These are phyloP conservation scores for Sporisorium exsertum DNA, from an alignment of 1,284 basidiomycete genomes.

Conservation along the genomic window DNA sequence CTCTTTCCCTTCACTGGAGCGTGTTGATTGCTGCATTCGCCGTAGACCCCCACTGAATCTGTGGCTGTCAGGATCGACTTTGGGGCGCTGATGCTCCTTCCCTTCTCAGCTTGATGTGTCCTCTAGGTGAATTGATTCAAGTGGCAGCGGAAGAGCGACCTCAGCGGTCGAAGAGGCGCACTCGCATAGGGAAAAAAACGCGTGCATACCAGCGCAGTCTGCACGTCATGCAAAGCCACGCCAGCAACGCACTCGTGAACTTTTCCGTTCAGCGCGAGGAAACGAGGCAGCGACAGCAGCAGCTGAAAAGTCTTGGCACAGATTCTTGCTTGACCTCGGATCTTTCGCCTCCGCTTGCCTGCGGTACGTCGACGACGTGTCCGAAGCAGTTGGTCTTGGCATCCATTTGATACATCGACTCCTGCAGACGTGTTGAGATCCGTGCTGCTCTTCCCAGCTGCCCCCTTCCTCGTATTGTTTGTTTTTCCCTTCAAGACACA, in stretches of 20 bases:
- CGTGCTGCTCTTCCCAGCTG: neutral
- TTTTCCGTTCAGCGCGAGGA: neutral
- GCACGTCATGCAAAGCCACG: neutral
- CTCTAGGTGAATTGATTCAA: neutral
- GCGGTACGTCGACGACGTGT: slow-evolving; percentile 16
- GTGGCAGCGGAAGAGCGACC: neutral
- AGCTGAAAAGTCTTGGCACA: slow-evolving; percentile 31
- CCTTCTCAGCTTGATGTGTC: too few species aligned
- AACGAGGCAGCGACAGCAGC: slow-evolving; percentile 8
- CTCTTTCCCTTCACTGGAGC: neutral
- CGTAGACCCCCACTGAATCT: neutral
- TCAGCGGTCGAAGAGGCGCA: neutral
- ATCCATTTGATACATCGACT: neutral
- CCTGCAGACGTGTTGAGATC: neutral
- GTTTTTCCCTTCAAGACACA: too few species aligned
- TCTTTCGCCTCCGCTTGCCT: slow-evolving; percentile 11
- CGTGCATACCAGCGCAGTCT: neutral
- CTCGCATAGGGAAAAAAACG: neutral
- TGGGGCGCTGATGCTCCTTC: too few species aligned
- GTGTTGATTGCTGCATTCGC: neutral
- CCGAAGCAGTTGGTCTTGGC: slow-evolving; percentile 20
- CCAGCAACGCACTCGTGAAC: neutral
- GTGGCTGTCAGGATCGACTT: neutral
- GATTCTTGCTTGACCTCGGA: slow-evolving; percentile 16
- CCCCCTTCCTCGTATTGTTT: neutral